Conservation (phyloP, 768 basidiomycete genomes). For the Pleurotus tuber-regium region DNA sequence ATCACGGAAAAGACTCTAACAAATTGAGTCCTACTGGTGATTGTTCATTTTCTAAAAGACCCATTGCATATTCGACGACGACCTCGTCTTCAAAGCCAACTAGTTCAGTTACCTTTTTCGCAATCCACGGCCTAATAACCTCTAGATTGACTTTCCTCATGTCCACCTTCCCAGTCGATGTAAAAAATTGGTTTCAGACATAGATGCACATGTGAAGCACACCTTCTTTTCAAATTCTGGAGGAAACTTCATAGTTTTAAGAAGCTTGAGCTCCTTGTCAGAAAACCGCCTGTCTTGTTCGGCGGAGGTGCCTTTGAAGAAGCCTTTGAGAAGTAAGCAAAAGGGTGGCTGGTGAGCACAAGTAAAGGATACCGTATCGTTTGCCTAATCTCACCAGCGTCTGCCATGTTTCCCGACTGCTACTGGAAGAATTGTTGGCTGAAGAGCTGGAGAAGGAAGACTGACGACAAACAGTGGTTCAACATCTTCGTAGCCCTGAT, state of each 20-base stretch:
- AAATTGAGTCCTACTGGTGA: slow-evolving; percentile 59
- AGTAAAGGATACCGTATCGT: slow-evolving; percentile 22
- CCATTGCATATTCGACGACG: slow-evolving; percentile 95
- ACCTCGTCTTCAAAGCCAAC: slow-evolving; percentile 97
- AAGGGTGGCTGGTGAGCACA: slow-evolving; percentile 18
- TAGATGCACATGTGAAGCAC: slow-evolving; percentile 1
- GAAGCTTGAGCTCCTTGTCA: slow-evolving; percentile 89
- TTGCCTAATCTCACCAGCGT: slow-evolving; percentile 45
- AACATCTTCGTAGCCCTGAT: too few species aligned
- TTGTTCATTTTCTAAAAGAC: slow-evolving; percentile 82
- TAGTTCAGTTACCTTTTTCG: slow-evolving; percentile 86
- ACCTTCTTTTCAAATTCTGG: slow-evolving; percentile 87
- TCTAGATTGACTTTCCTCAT: slow-evolving; percentile 92
- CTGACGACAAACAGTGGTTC: too few species aligned
- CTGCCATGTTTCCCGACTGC: slow-evolving; percentile 43
- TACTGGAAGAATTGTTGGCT: background rate
- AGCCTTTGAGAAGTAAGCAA: slow-evolving; percentile 46
- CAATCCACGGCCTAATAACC: slow-evolving; percentile 94
- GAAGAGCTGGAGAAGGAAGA: background rate
- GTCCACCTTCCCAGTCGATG: slow-evolving; percentile 60
- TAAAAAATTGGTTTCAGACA: background rate
- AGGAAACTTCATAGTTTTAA: slow-evolving; percentile 90
- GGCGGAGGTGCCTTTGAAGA: slow-evolving; percentile 89
- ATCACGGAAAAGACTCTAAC: background rate
- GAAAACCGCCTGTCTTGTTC: slow-evolving; percentile 93